Evolutionary conservation across 73 alveolate genomes (phyloP).

Genomic region (Paramecium pentaurelia): DNA sequence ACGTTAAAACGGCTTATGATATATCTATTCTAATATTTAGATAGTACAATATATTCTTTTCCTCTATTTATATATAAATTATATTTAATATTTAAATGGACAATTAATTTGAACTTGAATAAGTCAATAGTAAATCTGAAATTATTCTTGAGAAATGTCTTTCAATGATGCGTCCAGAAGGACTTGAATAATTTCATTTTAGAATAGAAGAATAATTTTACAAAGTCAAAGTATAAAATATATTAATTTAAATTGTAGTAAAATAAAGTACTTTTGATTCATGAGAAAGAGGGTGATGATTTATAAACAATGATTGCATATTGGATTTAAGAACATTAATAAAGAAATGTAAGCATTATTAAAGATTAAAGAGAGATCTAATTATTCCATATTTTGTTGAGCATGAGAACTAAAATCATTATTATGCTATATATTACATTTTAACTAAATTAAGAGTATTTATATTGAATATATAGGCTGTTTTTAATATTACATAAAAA

Average conservation of each 20-base stretch:
- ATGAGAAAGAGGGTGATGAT: slow-evolving; percentile 16
- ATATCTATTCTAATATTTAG: neutral
- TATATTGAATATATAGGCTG: neutral
- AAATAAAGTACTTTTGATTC: neutral
- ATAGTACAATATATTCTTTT: neutral
- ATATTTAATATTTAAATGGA: neutral
- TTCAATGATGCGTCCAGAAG: neutral
- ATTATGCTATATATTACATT: slow-evolving; percentile 5
- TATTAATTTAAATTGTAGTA: neutral
- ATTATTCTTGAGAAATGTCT: neutral
- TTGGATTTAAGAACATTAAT: neutral
- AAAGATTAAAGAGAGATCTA: neutral
- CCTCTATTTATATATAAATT: neutral
- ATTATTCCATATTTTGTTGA: slow-evolving; percentile 44
- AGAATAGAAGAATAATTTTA: neutral
- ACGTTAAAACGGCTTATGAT: neutral
- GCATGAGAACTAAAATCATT: slow-evolving; percentile 14
- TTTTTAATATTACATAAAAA: neutral
- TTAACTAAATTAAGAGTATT: neutral
- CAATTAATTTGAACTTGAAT: neutral
- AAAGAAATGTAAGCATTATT: neutral
- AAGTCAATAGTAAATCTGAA: neutral
- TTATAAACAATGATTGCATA: neutral
- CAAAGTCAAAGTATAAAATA: neutral
- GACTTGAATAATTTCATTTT: neutral